Evolutionary conservation across 2,329 filamentous ascomycete genomes (phyloP).

Genomic region (Aspergillus sp.): DNA sequence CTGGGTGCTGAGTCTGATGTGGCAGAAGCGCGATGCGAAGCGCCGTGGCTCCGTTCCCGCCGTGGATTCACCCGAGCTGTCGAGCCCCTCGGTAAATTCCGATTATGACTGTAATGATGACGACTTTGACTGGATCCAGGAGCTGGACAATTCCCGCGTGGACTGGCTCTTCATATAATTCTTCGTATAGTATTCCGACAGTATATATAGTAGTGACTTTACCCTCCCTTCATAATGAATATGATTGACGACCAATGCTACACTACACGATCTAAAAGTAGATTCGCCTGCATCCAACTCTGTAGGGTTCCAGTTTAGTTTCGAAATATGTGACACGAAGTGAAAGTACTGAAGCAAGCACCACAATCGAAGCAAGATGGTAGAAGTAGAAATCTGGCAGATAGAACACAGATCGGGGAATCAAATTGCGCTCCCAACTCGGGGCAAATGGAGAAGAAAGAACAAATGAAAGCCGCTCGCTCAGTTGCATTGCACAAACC

Average conservation of each 20-base stretch:
- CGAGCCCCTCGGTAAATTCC: not conserved
- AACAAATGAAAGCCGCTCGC: constrained; percentile 10
- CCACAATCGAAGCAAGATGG: not conserved
- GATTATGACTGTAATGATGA: constrained; percentile 28
- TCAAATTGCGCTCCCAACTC: constrained; percentile 11
- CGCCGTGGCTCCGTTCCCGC: constrained; percentile 9
- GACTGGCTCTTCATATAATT: constrained; percentile 42
- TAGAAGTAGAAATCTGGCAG: not conserved
- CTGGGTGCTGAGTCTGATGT: constrained; percentile 41
- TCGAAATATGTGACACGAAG: no score
- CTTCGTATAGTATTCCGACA: not conserved
- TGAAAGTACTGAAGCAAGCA: no score
- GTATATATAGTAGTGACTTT: no score
- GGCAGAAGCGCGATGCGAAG: constrained; percentile 38
- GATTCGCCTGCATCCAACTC: no score
- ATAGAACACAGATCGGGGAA: constrained; percentile 7
- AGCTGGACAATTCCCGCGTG: constrained; percentile 38
- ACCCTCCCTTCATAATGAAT: no score
- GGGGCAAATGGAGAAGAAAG: not conserved
- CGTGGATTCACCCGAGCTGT: not conserved
- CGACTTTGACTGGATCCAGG: constrained; percentile 41
- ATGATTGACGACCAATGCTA: no score
- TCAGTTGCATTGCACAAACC: constrained; percentile 8
- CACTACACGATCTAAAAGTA: no score
- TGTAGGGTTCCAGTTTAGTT: no score